Evolutionary conservation across 306 rosid genomes (phyloP).

Genomic region (Potentilla sterilis): DNA sequence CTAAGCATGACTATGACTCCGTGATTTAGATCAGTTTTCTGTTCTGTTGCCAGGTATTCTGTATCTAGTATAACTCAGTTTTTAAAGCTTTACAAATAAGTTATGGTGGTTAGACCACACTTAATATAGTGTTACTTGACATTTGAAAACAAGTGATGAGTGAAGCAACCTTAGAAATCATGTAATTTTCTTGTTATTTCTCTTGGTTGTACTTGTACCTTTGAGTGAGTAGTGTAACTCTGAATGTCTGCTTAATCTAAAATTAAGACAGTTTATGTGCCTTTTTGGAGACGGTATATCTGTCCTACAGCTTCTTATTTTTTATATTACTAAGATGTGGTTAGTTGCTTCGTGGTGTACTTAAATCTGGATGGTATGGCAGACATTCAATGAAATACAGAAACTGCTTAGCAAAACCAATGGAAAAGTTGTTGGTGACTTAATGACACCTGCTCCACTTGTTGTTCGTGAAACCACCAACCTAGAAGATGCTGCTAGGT

Average conservation of each 20-base stretch:
- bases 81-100: neutral
- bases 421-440: constrained; percentile 91
- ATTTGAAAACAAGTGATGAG: neutral
- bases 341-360: constrained; percentile 8
- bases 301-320: neutral
- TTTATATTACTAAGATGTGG: neutral
- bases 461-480: constrained; percentile 76
- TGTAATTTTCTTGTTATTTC: neutral
- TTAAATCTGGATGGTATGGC: constrained; percentile 44
- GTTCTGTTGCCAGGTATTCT: neutral
- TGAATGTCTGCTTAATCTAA: neutral
- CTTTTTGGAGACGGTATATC: constrained; percentile 5
- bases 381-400: constrained; percentile 88
- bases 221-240: neutral
- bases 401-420: constrained; percentile 79
- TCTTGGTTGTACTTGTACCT: neutral
- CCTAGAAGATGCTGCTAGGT: constrained; percentile 89
- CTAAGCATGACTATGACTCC: neutral
- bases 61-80: neutral
- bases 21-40: neutral
- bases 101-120: neutral
- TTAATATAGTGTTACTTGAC: neutral
- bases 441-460: constrained; percentile 91
- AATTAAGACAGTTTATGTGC: neutral
- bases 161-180: neutral